Percentiles rank a stretch among this genome's conserved stretches.
Conservation (phyloP, 805 yeast species). For the Monosporozyma aerobia region DNA sequence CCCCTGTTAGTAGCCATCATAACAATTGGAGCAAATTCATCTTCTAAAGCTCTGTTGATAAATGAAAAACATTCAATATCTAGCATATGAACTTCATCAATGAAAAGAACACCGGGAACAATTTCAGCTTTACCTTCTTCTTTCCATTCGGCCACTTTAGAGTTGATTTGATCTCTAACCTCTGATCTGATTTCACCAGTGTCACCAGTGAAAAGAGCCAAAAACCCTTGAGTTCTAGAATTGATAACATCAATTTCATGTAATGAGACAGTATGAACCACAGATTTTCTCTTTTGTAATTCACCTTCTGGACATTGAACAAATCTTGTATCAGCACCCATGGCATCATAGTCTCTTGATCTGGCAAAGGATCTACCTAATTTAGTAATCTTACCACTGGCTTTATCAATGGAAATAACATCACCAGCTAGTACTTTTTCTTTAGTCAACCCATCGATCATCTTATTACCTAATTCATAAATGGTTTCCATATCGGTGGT, state of each 20-base stretch:
- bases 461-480: constrained; percentile 86
- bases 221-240: constrained; percentile 94
- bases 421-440: constrained; percentile 97
- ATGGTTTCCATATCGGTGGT: constrained; percentile 98
- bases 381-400: constrained; percentile 87
- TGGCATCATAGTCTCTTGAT: constrained; percentile 96
- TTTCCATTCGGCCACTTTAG: constrained; percentile 95
- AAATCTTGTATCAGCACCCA: constrained; percentile 96
- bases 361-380: constrained; percentile 93
- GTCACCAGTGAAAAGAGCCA: constrained; percentile 90
- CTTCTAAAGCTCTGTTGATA: constrained; percentile 92
- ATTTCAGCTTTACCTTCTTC: constrained; percentile 98
- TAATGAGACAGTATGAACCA: constrained; percentile 93
- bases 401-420: constrained; percentile 89
- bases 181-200: constrained; percentile 97
- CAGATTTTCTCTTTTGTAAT: constrained; percentile 88
- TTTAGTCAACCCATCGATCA: constrained; percentile 88
- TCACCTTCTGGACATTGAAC: constrained; percentile 99
- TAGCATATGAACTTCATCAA: constrained; percentile 97
- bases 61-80: constrained; percentile 95
- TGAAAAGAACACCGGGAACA: constrained; percentile 93
- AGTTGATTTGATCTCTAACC: constrained; percentile 91
- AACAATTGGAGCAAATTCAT: constrained; percentile 92
- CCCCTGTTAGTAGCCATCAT: constrained; percentile 98
- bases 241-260: constrained; percentile 97